Base-by-base conservation (phyloP, 768 basidiomycete species). In the Lentinula raphanica region DNA sequence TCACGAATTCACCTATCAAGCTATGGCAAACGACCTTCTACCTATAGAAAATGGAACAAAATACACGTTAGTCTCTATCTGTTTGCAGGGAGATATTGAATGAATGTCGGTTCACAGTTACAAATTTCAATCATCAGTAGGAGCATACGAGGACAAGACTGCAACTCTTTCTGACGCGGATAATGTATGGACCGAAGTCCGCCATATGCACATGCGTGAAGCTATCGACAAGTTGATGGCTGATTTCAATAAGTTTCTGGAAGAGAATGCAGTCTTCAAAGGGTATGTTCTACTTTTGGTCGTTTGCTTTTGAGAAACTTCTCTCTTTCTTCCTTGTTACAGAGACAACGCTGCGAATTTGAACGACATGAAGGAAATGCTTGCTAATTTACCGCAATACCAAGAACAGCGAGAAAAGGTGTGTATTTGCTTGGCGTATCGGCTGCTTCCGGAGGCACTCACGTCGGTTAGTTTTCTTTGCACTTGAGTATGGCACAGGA, bases 311-410 rank as follows among this genome's bases (percentile, higher is more conserved):
- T 5, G 19, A 36, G 6, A 5, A 17, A 21, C 21, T 17, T 19
- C 58, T 49, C 38, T 29, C 59, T 57, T 21, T 64, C 56, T 49
- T 27, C 6, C 32, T 8, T 35, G 54, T 50, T 58, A 25, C 58
- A 88, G 89, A 27, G 85, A 92, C 28, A 49, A 88, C 44, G 91
- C 90, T 8, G 89, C 91, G 48, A 94, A 84, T 65, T 70, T 99
- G 48, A 96, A 94, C 66, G 96, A 98, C 72, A 95, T 99, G 92
- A 98, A 97, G 72, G 97, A 99, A 67, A 97, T 98, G 96, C 78
- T 99, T 32, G 97, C 97, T 31, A 92, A 78, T 67, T 69, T 99
- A 60, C 94, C 95, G 1, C 93, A 97, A 71, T 97, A 90, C 65
- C 91, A 95, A 72, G 94, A 97, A 62, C 90, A 93, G 64, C 83